Evolutionary conservation across 805 yeast species (phyloP), one percentile per base, ranked within the genome.

Genomic region (Spencermartinsiella europaea): DNA sequence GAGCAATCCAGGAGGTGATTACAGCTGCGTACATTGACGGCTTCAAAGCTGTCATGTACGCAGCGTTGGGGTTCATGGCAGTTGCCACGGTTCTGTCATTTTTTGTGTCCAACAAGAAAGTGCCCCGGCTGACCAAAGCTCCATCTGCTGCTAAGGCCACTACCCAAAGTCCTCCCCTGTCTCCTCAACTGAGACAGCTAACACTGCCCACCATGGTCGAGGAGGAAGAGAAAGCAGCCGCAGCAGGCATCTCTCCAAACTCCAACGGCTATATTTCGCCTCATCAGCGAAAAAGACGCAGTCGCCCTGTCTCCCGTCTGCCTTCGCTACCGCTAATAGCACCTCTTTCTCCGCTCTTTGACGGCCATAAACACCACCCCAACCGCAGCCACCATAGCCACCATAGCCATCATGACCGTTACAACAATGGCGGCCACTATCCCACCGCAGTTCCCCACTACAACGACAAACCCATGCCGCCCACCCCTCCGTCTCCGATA

Each of bases 1-100:
- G 38, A 5, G 49, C 40, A 5, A 12, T 37, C 5, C 38, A 42
- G 15, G 20, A 15, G 2, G 22, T 39, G 15, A 48, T 52, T 15
- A 21, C 50, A 17, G 40, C 50, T 2, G 46, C 52, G 12, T 54
- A 44, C 34, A 54, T 52, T 4, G 22, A 21, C 10, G 57, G 45
- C 4, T 53, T 43, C 42, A 51, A 45, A 15, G 21, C 39, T 5
- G 56, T 50, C 38, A 47, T 54, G 42, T 55, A 47, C 41, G 44
- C 45, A 20, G 46, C 48, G 2, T 12, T 55, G 44, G 59, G 51
- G 4, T 42, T 47, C 16, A 19, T 25, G 21, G 21, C 45, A 2
- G 43, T 40, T 14, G 41, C 49, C 5, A 40, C 45, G 20, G 14
- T 54, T 14, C 19, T 37, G 25, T 31, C 45, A 20, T 16, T 54